Evolutionary conservation across 129 eudicot species (phyloP), one percentile per base, ranked within the genome.

Genomic region (Lactuca saligna): DNA sequence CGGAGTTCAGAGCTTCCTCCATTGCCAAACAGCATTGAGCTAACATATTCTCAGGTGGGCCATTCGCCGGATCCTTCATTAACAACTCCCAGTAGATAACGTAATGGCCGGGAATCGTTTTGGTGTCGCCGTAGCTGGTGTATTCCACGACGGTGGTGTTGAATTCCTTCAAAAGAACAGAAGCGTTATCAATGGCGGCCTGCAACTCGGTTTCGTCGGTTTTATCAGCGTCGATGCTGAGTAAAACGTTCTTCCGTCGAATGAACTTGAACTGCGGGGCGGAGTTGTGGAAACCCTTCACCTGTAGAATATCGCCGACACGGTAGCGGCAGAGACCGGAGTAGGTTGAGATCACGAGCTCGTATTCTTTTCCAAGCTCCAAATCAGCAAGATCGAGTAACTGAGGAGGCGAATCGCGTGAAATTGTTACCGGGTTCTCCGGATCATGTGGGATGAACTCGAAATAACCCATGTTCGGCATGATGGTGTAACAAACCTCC

Each of bases 391-490:
- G 82, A 66, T 90, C 85, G 4, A 82, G 84, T 13, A 90, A 84
- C 4, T 75, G 71, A 9, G 89, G 82, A 0, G 89, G 87, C 4
- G 87, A 66, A 62, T 73, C 85, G 38, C 66, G 69, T 6, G 95
- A 77, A 34, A 80, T 63, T 0, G 56, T 33, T 0, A 71, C 75
- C 16, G 84, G 79, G 32, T 76, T 51, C 25, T 68, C 33, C 0
- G 91, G 78, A 62, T 85, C 95, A 31, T 87, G 97, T 2, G 92
- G 97, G 72, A 91, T 76, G 66, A 91, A 91, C 80, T 91, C 97
- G 54, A 91, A 91, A 61, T 87, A 87, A 1, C 91, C 95, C 95
- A 91, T 85, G 66, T 91, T 91, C 1, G 97, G 97, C 95, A 91
- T 85, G 37, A 91, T 91, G 6, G 97, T 91, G 66, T 91, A 91